phyloP scores from a whole-genome alignment of 2,329 filamentous ascomycete genomes.

The Metarhizium humberi region DNA sequence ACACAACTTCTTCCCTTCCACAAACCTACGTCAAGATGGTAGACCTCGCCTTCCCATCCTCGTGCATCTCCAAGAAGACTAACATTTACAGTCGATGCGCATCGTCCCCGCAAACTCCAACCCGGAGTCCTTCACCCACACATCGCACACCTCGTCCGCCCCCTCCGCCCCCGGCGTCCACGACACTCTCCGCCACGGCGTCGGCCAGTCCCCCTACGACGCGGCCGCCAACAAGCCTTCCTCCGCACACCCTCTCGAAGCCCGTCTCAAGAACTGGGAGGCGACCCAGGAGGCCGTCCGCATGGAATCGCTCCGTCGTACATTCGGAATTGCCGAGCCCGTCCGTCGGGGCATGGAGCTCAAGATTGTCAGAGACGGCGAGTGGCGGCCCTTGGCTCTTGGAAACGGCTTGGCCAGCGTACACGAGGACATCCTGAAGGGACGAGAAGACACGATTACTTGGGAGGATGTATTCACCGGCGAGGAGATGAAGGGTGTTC shows the following conservation, averaged over 20 bases:
- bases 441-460: conserved; percentile 64
- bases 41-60: conserved; percentile 13
- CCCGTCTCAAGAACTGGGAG: conserved; percentile 83
- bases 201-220: conserved; percentile 53
- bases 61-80: conserved; percentile 6
- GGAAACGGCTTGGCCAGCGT: conserved; percentile 53
- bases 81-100: conserved; percentile 63
- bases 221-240: conserved; percentile 38
- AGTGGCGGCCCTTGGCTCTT: conserved; percentile 69
- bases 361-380: conserved; percentile 71
- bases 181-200: conserved; percentile 82
- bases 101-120: conserved; percentile 67
- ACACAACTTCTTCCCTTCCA: neutral
- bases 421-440: conserved; percentile 82
- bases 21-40: conserved; percentile 35
- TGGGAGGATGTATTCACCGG: conserved; percentile 95
- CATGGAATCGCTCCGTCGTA: conserved; percentile 78
- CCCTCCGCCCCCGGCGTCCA: conserved; percentile 89
- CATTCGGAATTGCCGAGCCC: conserved; percentile 88
- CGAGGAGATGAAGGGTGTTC: conserved; percentile 60
- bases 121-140: conserved; percentile 56
- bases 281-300: conserved; percentile 78
- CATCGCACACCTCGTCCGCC: conserved; percentile 54
- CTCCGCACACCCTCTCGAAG: conserved; percentile 76
- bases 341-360: conserved; percentile 91